These are phyloP conservation scores for Ophiostoma pallidulum DNA, from an alignment of 2,329 filamentous ascomycete species.

Conservation along the genomic window DNA sequence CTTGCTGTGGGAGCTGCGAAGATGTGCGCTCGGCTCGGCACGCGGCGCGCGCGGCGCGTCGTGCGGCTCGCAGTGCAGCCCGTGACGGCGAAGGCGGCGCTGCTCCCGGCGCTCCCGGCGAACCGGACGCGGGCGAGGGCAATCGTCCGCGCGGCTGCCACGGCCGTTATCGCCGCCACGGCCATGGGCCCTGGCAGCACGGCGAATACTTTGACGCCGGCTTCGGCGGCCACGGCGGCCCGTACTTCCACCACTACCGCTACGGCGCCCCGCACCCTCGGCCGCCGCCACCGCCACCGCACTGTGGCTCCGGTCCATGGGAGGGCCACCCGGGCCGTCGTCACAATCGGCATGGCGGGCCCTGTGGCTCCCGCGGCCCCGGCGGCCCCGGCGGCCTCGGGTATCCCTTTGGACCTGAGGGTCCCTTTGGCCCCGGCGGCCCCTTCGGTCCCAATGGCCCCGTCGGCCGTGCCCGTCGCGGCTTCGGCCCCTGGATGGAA, in stretches of 20 bases:
- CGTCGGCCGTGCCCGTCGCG: constrained; percentile 17
- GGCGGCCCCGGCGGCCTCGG: constrained; percentile 9
- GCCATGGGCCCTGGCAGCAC: background rate
- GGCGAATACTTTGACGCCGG: constrained; percentile 7
- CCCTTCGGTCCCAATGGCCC: constrained; percentile 10
- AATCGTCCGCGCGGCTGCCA: background rate
- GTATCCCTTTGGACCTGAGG: constrained; percentile 6
- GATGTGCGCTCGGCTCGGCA: background rate
- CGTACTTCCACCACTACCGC: constrained; percentile 2
- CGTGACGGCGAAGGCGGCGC: background rate
- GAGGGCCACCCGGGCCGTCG: constrained; percentile 8
- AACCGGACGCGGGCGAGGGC: too few species aligned
- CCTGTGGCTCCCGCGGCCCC: constrained; percentile 8
- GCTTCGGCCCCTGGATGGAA: constrained; percentile 31
- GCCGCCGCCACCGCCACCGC: constrained; percentile 10
- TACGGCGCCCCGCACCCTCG: constrained; percentile 6
- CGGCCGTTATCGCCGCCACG: background rate
- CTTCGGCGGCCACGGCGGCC: constrained; percentile 18
- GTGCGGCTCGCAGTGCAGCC: background rate
- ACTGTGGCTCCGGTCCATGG: too few species aligned
- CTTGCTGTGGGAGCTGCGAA: constrained; percentile 2
- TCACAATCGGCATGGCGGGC: constrained; percentile 11
- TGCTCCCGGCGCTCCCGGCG: background rate
- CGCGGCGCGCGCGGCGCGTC: background rate
- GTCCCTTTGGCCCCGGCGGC: constrained; percentile 11